These are phyloP conservation scores for Sporothrix globosa DNA, from an alignment of 2,329 filamentous ascomycete species.

Conservation along the genomic window DNA sequence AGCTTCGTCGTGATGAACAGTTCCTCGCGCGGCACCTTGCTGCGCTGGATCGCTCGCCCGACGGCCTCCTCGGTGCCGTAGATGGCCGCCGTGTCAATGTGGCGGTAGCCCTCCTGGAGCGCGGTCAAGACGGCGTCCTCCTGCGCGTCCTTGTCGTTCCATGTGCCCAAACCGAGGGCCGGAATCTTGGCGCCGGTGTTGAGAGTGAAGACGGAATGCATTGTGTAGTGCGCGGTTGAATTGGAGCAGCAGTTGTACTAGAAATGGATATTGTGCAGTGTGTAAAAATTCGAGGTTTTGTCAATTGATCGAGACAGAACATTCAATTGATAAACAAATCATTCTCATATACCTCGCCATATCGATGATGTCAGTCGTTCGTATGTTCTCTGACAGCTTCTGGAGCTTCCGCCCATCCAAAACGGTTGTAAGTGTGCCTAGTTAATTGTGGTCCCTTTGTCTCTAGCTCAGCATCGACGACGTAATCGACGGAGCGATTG, in stretches of 20 bases:
- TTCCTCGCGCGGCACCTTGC: conserved; percentile 55
- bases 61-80: conserved; percentile 66
- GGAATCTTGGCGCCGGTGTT: conserved; percentile 30
- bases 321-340: not conserved
- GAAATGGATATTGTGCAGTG: not conserved
- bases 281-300: no score
- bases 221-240: not conserved
- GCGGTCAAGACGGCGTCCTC: conserved; percentile 42
- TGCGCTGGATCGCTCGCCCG: conserved; percentile 58
- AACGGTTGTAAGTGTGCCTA: not conserved
- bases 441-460: conserved; percentile 8
- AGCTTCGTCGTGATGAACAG: conserved; percentile 70
- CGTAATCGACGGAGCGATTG: conserved; percentile 5
- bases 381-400: not conserved
- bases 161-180: conserved; percentile 34
- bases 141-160: conserved; percentile 23
- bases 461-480: conserved; percentile 1
- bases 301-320: not conserved
- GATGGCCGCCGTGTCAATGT: conserved; percentile 65
- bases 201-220: conserved; percentile 24
- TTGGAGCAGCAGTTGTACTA: not conserved
- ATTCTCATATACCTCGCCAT: not conserved
- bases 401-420: not conserved
- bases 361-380: conserved; percentile 24
- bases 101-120: conserved; percentile 55